These are phyloP conservation scores for Trametes cubensis DNA, from an alignment of 768 basidiomycete genomes.

Conservation along the genomic window DNA sequence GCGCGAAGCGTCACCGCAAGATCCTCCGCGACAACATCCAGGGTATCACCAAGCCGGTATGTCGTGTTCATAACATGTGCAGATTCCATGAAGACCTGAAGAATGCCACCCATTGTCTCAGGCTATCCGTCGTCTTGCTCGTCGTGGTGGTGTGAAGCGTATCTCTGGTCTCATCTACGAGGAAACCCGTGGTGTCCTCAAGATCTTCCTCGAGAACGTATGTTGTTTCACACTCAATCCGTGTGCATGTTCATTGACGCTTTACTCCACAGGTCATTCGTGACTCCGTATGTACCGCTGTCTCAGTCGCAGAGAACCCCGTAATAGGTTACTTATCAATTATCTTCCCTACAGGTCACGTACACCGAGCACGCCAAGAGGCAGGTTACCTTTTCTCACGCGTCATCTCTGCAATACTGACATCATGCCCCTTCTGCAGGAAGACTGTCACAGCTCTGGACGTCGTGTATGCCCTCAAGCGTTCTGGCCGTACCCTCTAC, in stretches of 20 bases:
- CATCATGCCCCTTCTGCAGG: conserved; percentile 27
- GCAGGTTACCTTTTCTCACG: conserved; percentile 18
- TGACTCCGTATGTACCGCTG: conserved; percentile 50
- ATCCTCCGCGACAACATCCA: conserved; percentile 86
- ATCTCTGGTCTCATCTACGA: conserved; percentile 93
- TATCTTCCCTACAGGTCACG: conserved; percentile 43
- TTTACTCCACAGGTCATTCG: conserved; percentile 48
- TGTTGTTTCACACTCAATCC: conserved; percentile 33
- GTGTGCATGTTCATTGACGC: neutral
- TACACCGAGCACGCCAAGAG: conserved; percentile 74
- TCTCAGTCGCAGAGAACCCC: neutral
- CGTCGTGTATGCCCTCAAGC: conserved; percentile 52
- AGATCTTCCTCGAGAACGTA: conserved; percentile 90
- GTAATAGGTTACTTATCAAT: conserved; percentile 2
- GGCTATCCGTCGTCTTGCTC: conserved; percentile 92
- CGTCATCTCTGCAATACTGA: too few species aligned
- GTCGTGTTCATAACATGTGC: conserved; percentile 20
- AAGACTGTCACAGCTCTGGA: conserved; percentile 52
- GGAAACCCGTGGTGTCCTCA: conserved; percentile 93
- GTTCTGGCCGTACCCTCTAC: conserved; percentile 55
- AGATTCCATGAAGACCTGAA: neutral
- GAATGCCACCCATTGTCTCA: neutral
- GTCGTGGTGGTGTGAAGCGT: conserved; percentile 98
- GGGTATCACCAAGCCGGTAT: conserved; percentile 63
- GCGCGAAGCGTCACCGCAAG: conserved; percentile 95